Conservation (phyloP, 768 basidiomycete genomes). For the Aureoboletus auriporus region DNA sequence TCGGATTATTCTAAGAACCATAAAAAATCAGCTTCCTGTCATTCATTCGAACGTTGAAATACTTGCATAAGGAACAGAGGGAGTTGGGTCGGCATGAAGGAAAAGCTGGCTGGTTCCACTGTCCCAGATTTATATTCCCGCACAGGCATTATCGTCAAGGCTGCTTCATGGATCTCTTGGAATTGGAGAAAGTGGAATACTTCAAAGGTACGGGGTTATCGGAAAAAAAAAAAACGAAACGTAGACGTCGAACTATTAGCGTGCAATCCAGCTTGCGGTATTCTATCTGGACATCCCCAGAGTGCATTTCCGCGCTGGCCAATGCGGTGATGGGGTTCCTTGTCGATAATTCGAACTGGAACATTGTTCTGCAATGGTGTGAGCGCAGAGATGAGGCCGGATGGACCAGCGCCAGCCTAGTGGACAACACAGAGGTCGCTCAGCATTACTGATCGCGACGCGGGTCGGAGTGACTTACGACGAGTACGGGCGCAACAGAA, state of each 20-base stretch:
- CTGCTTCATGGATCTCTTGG: conserved; percentile 32
- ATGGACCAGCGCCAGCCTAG: conserved; percentile 28
- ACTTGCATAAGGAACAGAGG: conserved; percentile 25
- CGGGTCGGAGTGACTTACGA: conserved; percentile 8
- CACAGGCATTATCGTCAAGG: conserved; percentile 24
- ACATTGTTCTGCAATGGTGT: conserved; percentile 40
- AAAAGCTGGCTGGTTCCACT: conserved; percentile 13
- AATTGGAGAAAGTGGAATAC: conserved; percentile 37
- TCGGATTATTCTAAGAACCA: conserved; percentile 5
- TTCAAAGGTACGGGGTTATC: conserved; percentile 37
- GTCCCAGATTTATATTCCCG: conserved; percentile 32
- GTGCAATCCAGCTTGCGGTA: background rate
- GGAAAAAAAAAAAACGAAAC: too few species aligned
- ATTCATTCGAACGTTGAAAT: background rate
- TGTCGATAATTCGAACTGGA: conserved; percentile 51
- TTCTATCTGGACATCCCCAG: conserved; percentile 26
- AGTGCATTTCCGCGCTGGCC: conserved; percentile 39
- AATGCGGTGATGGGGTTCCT: conserved; percentile 32
- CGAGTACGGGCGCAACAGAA: conserved; percentile 15
- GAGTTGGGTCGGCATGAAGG: conserved; percentile 16
- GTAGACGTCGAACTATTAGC: background rate
- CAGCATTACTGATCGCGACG: background rate
- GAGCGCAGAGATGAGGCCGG: conserved; percentile 31
- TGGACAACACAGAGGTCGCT: background rate
- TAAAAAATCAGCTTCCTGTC: background rate